Evolutionary conservation across 2,329 filamentous ascomycete genomes (phyloP).

Genomic region (Fusarium redolens): DNA sequence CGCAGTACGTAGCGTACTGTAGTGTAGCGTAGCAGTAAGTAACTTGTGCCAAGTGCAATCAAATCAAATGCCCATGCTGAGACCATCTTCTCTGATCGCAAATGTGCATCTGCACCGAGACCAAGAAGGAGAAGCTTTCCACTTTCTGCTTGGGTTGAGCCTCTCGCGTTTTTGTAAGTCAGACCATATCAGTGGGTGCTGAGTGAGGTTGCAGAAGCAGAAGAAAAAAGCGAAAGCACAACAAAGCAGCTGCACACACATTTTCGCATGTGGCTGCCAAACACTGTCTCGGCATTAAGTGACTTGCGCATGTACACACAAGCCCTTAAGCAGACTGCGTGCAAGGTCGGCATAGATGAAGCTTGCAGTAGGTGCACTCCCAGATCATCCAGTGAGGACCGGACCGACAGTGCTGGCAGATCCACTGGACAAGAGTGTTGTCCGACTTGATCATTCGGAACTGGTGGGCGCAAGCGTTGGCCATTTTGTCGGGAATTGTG

Average conservation of each 20-base stretch:
- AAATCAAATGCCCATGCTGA: conserved; percentile 33
- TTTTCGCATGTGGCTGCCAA: conserved; percentile 28
- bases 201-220: conserved; percentile 1
- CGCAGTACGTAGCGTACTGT: conserved; percentile 13
- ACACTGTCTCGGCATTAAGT: conserved; percentile 29
- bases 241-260: conserved; percentile 23
- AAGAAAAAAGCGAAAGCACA: not conserved
- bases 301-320: conserved; percentile 1
- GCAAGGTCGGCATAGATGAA: conserved; percentile 72
- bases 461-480: conserved; percentile 68
- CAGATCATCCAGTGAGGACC: conserved; percentile 76
- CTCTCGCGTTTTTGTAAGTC: conserved; percentile 39
- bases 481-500: conserved; percentile 53
- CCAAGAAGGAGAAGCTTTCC: conserved; percentile 25
- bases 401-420: conserved; percentile 71
- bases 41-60: conserved; percentile 37
- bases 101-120: conserved; percentile 33
- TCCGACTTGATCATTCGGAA: conserved; percentile 76
- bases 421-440: conserved; percentile 73
- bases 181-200: conserved; percentile 29
- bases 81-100: conserved; percentile 31
- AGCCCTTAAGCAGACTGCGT: conserved; percentile 52
- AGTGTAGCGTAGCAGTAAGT: conserved; percentile 1
- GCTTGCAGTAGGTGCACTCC: conserved; percentile 75
- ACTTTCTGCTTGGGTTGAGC: conserved; percentile 26